Evolutionary conservation across 139 green algal species (phyloP).

Genomic region (Eudorina sp.): DNA sequence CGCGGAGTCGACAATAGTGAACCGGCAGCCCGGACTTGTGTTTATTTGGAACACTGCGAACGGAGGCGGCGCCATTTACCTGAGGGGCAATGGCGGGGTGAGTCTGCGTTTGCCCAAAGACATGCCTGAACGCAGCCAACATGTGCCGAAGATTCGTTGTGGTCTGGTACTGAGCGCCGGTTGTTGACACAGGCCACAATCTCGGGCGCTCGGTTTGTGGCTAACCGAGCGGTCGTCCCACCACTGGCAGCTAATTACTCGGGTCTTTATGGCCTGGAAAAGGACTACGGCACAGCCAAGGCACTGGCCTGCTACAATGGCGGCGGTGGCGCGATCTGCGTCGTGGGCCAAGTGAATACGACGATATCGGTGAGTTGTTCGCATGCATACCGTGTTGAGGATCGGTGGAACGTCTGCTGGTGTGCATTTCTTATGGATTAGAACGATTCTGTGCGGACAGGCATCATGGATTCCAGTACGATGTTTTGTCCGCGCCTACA

Average conservation of each 20-base stretch:
- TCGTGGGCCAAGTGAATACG: background rate
- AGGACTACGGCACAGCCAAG: background rate
- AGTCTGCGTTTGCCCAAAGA: background rate
- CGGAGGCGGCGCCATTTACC: background rate
- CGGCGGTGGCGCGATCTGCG: constrained; percentile 3
- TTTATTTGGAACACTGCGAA: background rate
- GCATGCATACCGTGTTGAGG: background rate
- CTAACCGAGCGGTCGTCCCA: background rate
- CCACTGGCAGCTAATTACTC: background rate
- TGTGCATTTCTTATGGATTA: background rate
- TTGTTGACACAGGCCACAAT: background rate
- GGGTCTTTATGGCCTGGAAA: background rate
- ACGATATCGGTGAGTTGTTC: background rate
- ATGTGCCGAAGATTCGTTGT: background rate
- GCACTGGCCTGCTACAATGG: constrained; percentile 1
- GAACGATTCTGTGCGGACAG: background rate
- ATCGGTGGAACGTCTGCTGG: background rate
- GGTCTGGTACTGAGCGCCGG: background rate
- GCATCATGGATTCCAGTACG: no score
- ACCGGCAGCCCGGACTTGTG: background rate
- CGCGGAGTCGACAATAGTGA: background rate
- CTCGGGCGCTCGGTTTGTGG: background rate
- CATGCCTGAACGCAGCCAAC: background rate
- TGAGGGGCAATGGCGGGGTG: constrained; percentile 10
- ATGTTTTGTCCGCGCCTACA: background rate